phyloP scores from a whole-genome alignment of 2,329 filamentous ascomycete genomes.

The Claviceps paspali region DNA sequence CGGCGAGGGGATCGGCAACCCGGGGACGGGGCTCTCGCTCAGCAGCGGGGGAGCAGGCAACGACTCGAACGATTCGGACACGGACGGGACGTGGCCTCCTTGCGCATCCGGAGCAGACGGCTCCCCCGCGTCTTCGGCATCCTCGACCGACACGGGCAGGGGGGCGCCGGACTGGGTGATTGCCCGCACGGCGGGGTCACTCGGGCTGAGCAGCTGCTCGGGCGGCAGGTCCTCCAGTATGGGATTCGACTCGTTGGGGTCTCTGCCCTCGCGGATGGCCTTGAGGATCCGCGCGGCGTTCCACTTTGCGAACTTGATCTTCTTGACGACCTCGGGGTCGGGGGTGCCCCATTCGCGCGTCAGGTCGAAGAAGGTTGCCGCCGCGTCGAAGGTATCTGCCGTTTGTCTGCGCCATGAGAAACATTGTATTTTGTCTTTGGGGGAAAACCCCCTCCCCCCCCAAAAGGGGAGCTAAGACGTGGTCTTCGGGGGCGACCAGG shows the following conservation, averaged over 20 bases:
- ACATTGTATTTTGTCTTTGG: too few species aligned
- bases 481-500: too few species aligned
- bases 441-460: too few species aligned
- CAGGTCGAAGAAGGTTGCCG: slow-evolving; percentile 82
- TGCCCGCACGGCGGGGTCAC: slow-evolving; percentile 48
- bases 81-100: slow-evolving; percentile 20
- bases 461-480: too few species aligned
- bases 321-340: slow-evolving; percentile 62
- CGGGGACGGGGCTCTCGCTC: slow-evolving; percentile 15
- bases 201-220: slow-evolving; percentile 38
- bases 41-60: slow-evolving; percentile 21
- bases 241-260: slow-evolving; percentile 86
- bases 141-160: slow-evolving; percentile 36
- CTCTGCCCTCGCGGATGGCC: slow-evolving; percentile 76
- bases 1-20: slow-evolving; percentile 8
- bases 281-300: slow-evolving; percentile 83
- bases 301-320: slow-evolving; percentile 94
- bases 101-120: slow-evolving; percentile 11
- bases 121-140: slow-evolving; percentile 31
- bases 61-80: slow-evolving; percentile 13
- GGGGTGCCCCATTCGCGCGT: slow-evolving; percentile 67
- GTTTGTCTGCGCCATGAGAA: slow-evolving; percentile 81
- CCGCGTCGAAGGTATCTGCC: slow-evolving; percentile 83
- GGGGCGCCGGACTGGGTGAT: slow-evolving; percentile 18
- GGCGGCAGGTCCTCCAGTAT: slow-evolving; percentile 19